These are phyloP conservation scores for Coemansia sp. DNA, from an alignment of 192 early-diverging fungal species.

Conservation along the genomic window DNA sequence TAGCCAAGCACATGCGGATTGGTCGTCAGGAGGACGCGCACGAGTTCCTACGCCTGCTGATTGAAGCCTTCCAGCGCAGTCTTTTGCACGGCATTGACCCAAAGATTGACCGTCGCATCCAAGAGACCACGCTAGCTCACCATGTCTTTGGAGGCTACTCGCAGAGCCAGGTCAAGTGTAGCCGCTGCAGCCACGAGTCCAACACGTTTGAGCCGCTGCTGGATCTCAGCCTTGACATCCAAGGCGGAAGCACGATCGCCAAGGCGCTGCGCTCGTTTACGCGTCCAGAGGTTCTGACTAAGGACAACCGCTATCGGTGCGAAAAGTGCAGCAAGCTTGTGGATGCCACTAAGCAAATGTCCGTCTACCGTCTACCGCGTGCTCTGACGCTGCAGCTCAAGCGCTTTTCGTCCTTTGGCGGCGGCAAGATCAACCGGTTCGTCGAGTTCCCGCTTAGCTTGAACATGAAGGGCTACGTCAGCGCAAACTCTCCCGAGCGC, in stretches of 20 bases:
- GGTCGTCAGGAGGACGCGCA: constrained; percentile 91
- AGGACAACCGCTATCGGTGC: constrained; percentile 79
- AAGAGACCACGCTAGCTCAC: constrained; percentile 76
- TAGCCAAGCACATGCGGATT: constrained; percentile 76
- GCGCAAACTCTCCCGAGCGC: constrained; percentile 39
- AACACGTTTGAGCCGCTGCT: constrained; percentile 78
- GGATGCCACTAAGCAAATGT: constrained; percentile 81
- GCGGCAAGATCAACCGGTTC: constrained; percentile 70
- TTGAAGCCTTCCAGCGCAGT: constrained; percentile 73
- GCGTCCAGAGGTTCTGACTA: constrained; percentile 66
- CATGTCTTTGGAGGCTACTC: constrained; percentile 86
- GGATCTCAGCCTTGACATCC: constrained; percentile 81
- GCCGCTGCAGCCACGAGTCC: constrained; percentile 70
- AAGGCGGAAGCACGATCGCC: constrained; percentile 62
- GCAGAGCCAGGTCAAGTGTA: constrained; percentile 78
- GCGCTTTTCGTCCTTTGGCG: constrained; percentile 69
- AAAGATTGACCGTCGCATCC: constrained; percentile 69
- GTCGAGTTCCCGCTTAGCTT: constrained; percentile 67
- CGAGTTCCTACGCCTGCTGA: constrained; percentile 76
- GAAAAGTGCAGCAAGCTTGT: constrained; percentile 78
- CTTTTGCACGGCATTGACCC: constrained; percentile 61
- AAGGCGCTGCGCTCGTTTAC: constrained; percentile 74
- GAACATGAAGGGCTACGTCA: constrained; percentile 60
- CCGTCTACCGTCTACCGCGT: constrained; percentile 71
- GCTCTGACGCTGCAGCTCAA: constrained; percentile 83